phyloP scores from a whole-genome alignment of 1,284 basidiomycete genomes.

The Trametes sp. region DNA sequence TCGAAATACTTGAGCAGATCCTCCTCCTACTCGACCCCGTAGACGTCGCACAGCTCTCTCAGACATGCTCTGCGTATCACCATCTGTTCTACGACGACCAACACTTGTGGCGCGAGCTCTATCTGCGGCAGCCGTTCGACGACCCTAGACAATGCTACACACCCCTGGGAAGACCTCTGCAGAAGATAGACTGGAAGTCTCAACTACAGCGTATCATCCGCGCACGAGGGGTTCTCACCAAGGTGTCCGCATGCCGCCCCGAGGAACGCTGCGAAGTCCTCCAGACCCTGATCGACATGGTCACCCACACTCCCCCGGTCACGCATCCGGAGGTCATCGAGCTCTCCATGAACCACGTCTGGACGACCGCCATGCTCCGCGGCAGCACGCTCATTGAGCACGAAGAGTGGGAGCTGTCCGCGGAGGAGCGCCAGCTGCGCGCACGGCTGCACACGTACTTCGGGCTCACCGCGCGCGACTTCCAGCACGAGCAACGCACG shows the following conservation, averaged over 20 bases:
- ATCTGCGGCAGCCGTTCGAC: conserved; percentile 64
- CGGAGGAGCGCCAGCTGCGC: conserved; percentile 53
- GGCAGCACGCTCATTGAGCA: conserved; percentile 55
- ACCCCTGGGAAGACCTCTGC: conserved; percentile 47
- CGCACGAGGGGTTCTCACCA: conserved; percentile 52
- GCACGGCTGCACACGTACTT: conserved; percentile 61
- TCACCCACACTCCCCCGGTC: conserved; percentile 50
- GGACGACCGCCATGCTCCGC: conserved; percentile 55
- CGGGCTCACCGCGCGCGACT: conserved; percentile 58
- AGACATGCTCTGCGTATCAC: conserved; percentile 55
- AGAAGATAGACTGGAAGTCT: conserved; percentile 58
- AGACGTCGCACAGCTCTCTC: conserved; percentile 57
- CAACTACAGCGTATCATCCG: conserved; percentile 60
- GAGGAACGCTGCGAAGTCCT: conserved; percentile 53
- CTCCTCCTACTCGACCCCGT: conserved; percentile 61
- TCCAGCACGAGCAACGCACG: conserved; percentile 40
- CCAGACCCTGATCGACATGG: conserved; percentile 56
- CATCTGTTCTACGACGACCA: conserved; percentile 56
- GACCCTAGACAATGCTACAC: conserved; percentile 60
- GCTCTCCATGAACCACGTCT: conserved; percentile 58
- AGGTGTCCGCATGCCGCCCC: conserved; percentile 43
- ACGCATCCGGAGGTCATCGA: conserved; percentile 39
- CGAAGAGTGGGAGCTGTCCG: conserved; percentile 35
- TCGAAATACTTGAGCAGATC: conserved; percentile 63
- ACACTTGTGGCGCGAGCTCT: conserved; percentile 67